A percentile compares a stretch with the other conserved stretches of the same genome.
phyloP scores from a whole-genome alignment of 257 asterid species.

The Penstemon eatonii region DNA sequence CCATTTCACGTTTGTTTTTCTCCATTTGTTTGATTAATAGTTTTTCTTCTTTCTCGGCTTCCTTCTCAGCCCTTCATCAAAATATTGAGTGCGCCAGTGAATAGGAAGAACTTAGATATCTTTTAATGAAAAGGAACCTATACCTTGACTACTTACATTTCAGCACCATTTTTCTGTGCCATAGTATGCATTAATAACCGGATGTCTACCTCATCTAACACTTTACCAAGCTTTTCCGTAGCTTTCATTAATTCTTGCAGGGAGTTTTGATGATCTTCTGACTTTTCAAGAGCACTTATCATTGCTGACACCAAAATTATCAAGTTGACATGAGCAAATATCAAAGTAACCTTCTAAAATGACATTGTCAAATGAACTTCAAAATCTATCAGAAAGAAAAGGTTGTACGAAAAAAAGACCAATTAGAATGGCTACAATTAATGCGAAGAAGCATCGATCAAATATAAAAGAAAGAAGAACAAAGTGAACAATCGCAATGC shows the following conservation, averaged over 20 bases:
- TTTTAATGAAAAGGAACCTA: background rate
- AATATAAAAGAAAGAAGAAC: too few relatives aligned
- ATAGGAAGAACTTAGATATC: slow-evolving; percentile 20
- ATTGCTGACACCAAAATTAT: slow-evolving; percentile 52
- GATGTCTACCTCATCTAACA: slow-evolving; percentile 70
- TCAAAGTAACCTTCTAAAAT: slow-evolving; percentile 7
- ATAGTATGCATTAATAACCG: slow-evolving; percentile 49
- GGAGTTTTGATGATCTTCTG: slow-evolving; percentile 42
- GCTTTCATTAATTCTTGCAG: slow-evolving; percentile 67
- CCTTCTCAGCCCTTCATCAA: slow-evolving; percentile 77
- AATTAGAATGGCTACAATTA: background rate
- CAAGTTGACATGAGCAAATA: slow-evolving; percentile 7
- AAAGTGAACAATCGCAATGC: too few relatives aligned
- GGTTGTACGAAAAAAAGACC: background rate
- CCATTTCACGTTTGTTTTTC: slow-evolving; percentile 70
- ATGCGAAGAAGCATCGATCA: slow-evolving; percentile 7
- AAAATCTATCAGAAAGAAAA: background rate
- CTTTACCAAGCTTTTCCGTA: slow-evolving; percentile 65
- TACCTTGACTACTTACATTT: slow-evolving; percentile 55
- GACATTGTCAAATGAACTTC: slow-evolving; percentile 8
- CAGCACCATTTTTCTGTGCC: slow-evolving; percentile 50
- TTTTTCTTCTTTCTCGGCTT: slow-evolving; percentile 52
- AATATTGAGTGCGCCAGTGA: slow-evolving; percentile 26
- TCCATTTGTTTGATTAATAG: slow-evolving; percentile 68
- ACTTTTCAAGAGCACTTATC: slow-evolving; percentile 56